A percentile compares a stretch with the other conserved stretches of the same genome.
These are phyloP conservation scores for Rhizopogon vesiculosus DNA, from an alignment of 768 basidiomycete genomes.

Conservation along the genomic window DNA sequence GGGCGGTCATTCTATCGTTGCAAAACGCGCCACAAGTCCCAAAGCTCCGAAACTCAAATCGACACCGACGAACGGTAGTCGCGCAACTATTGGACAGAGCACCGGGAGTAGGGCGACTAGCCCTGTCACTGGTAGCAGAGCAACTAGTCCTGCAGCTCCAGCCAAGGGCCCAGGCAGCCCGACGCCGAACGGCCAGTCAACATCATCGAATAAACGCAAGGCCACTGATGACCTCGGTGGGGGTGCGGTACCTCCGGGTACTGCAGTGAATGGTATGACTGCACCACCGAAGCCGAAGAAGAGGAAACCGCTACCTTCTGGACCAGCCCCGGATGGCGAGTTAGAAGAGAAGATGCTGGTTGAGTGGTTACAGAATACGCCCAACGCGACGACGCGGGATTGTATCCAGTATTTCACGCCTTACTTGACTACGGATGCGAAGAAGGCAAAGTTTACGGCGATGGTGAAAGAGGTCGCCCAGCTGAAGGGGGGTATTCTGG, in stretches of 20 bases:
- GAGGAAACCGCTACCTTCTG: constrained; percentile 38
- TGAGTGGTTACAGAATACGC: constrained; percentile 68
- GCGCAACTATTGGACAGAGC: constrained; percentile 46
- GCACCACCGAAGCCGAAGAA: constrained; percentile 48
- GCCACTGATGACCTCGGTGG: constrained; percentile 34
- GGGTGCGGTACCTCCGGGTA: constrained; percentile 4
- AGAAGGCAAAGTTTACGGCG: constrained; percentile 71
- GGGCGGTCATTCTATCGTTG: constrained; percentile 76
- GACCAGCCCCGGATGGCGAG: constrained; percentile 46
- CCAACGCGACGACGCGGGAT: constrained; percentile 70
- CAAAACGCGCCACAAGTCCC: constrained; percentile 82
- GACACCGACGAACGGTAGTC: constrained; percentile 35
- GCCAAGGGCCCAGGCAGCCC: constrained; percentile 18
- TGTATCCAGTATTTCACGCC: constrained; percentile 79
- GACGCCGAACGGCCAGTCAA: constrained; percentile 35
- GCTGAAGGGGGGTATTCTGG: constrained; percentile 61
- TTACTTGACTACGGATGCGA: constrained; percentile 63
- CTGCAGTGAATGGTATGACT: constrained; percentile 14
- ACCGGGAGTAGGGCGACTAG: constrained; percentile 49
- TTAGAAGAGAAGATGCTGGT: constrained; percentile 63
- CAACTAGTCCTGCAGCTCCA: constrained; percentile 27
- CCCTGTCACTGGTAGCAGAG: constrained; percentile 35
- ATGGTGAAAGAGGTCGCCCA: constrained; percentile 78
- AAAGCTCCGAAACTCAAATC: constrained; percentile 59
- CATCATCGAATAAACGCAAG: constrained; percentile 58